Conservation (phyloP, 345 rosid species). For the Hypericum perforatum region DNA sequence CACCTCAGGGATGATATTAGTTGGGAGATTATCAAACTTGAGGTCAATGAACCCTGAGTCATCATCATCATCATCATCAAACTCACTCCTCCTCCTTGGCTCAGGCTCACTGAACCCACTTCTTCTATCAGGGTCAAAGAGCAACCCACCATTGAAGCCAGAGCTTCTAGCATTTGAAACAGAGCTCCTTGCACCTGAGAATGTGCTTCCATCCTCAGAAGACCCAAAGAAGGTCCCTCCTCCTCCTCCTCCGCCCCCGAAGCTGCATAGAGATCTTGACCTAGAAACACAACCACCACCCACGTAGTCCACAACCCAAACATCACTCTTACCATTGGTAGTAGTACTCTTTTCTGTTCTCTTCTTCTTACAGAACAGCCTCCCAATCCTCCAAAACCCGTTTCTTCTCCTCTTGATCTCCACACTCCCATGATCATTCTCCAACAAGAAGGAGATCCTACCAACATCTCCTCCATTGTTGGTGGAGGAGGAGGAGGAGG, state of each 20-base stretch:
- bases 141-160: constrained; percentile 53
- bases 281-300: constrained; percentile 41
- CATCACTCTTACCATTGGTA: constrained; percentile 30
- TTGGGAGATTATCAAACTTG: constrained; percentile 46
- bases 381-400: constrained; percentile 70
- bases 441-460: constrained; percentile 78
- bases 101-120: constrained; percentile 72
- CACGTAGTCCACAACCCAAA: constrained; percentile 68
- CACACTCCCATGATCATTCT: constrained; percentile 48
- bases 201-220: constrained; percentile 48
- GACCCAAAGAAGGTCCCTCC: constrained; percentile 47
- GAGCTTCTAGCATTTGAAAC: constrained; percentile 80
- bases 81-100: constrained; percentile 53
- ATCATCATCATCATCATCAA: constrained; percentile 31
- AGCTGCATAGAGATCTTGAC: constrained; percentile 87
- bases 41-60: constrained; percentile 85
- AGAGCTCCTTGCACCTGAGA: constrained; percentile 38
- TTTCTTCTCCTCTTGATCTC: constrained; percentile 68
- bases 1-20: constrained; percentile 11
- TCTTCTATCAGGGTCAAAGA: constrained; percentile 64
- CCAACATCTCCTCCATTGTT: constrained; percentile 46
- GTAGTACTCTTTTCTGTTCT: constrained; percentile 22
- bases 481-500: constrained; percentile 51
- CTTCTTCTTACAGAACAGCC: constrained; percentile 63
- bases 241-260: constrained; percentile 19